These are phyloP conservation scores for Haematococcus sp. DNA, from an alignment of 139 green algal species.

Conservation along the genomic window DNA sequence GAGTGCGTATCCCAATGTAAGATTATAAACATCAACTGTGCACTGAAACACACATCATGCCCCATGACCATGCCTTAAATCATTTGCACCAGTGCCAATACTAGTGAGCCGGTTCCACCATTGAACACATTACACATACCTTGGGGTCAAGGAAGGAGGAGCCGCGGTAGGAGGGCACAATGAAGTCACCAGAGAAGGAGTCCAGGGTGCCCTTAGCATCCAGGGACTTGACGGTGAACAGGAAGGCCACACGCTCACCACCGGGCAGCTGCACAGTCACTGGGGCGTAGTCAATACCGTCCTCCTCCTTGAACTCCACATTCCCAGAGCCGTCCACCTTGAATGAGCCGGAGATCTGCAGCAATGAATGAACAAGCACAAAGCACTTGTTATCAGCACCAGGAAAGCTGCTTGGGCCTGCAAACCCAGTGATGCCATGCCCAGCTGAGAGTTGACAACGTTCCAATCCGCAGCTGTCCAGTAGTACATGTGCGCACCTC, in stretches of 20 bases:
- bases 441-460: too few species aligned
- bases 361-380: slow-evolving; percentile 29
- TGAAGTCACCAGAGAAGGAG: slow-evolving; percentile 94
- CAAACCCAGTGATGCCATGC: too few species aligned
- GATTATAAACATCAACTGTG: neutral
- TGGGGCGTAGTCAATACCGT: slow-evolving; percentile 98
- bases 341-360: slow-evolving; percentile 55
- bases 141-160: slow-evolving; percentile 99
- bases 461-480: neutral
- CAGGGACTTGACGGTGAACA: slow-evolving; percentile 99
- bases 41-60: neutral
- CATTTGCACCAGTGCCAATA: too few species aligned
- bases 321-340: slow-evolving; percentile 84
- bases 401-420: too few species aligned
- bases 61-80: too few species aligned
- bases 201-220: slow-evolving; percentile 82
- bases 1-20: neutral
- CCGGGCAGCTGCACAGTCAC: slow-evolving; percentile 97
- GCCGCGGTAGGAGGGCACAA: slow-evolving; percentile 97
- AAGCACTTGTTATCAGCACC: too few species aligned
- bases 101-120: too few species aligned
- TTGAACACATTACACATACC: slow-evolving; percentile 38
- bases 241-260: slow-evolving; percentile 98
- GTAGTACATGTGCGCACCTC: slow-evolving; percentile 41
- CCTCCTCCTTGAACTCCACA: slow-evolving; percentile 91